Evolutionary conservation across 169 alveolate species (phyloP), one percentile per base, ranked within the genome.

Genomic region (Toxoplasma gondii): DNA sequence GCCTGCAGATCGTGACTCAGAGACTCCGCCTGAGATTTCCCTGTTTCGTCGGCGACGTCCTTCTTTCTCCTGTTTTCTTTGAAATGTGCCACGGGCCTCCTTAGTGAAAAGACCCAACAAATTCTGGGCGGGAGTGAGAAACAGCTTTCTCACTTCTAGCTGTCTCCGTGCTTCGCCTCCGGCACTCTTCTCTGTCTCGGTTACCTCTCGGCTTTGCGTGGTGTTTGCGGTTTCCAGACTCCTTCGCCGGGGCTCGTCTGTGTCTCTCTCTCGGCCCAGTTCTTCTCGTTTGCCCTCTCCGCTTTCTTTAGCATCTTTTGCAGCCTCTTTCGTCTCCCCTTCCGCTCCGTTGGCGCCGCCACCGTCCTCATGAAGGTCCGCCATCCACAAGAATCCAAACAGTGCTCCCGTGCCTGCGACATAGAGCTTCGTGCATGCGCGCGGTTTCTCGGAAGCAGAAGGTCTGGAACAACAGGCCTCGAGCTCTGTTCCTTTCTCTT

Each of bases 361-460:
- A n/a, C n/a, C n/a, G n/a, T 49, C 58, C 58, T 49, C 58, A 12
- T 12, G 22, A 4, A 49, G 22, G 58, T 7, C 58, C 41, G 27
- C 67, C 41, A 0, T 2, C 90, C 90, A 82, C 69, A 82, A 67
- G 41, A 82, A 82, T 12, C 90, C 90, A 24, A 49, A 39, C 27
- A 82, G 90, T 1, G 90, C 41, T 4, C 90, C 90, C 69, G 41
- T 22, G 10, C 90, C 90, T 4, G 34, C 90, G 41, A 82, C 12
- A 67, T 41, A 82, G 69, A 82, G 7, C 44, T 41, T 4, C 24
- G 58, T 49, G 58, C 4, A 49, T 49, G 58, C 58, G 12, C 58
- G 58, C 58, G 4, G 22, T 12, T 12, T 12, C 58, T 7, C 4
- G 58, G 58, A 12, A 49, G 58, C 4, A 4, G 12, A 49, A 49